Evolutionary conservation across 2,329 filamentous ascomycete genomes (phyloP).

Genomic region (Neonectria magnoliae): DNA sequence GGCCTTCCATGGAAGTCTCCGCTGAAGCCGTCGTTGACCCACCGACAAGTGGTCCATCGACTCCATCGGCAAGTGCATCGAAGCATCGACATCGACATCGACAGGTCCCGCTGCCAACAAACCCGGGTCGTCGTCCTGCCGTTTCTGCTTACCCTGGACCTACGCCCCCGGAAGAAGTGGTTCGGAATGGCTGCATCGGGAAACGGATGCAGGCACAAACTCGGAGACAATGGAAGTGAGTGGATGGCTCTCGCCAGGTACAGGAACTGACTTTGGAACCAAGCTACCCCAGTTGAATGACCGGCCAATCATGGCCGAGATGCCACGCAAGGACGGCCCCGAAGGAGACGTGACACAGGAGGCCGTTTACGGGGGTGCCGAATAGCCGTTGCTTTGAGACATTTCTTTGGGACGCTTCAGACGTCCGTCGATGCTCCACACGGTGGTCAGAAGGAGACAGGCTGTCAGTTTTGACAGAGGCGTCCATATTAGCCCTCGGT

Average conservation of each 20-base stretch:
- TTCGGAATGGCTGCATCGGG: not conserved
- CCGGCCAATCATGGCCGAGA: slow-evolving; percentile 22
- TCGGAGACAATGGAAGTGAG: not conserved
- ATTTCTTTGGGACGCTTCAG: not conserved
- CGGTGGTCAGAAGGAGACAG: not conserved
- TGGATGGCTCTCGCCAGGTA: slow-evolving; percentile 15
- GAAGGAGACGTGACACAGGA: not conserved
- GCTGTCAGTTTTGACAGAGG: not conserved
- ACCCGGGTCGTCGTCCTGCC: not conserved
- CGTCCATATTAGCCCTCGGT: not conserved
- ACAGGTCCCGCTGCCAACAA: not conserved
- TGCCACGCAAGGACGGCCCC: not conserved
- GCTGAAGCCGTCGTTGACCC: slow-evolving; percentile 6
- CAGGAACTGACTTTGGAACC: not conserved
- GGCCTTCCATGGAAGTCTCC: slow-evolving; percentile 23
- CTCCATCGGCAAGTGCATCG: slow-evolving; percentile 23
- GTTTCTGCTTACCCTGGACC: not conserved
- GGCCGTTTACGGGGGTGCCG: slow-evolving; percentile 16
- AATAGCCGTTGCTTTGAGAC: slow-evolving; percentile 12
- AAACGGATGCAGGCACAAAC: not conserved
- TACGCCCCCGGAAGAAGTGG: not conserved
- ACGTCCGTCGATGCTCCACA: not conserved
- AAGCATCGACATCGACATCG: not conserved
- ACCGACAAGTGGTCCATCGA: slow-evolving; percentile 11
- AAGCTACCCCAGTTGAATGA: slow-evolving; percentile 9